A percentile compares a stretch with the other conserved stretches of the same genome.
Evolutionary conservation across 2,329 filamentous ascomycete genomes (phyloP).

Genomic region (Neofusicoccum parvum): DNA sequence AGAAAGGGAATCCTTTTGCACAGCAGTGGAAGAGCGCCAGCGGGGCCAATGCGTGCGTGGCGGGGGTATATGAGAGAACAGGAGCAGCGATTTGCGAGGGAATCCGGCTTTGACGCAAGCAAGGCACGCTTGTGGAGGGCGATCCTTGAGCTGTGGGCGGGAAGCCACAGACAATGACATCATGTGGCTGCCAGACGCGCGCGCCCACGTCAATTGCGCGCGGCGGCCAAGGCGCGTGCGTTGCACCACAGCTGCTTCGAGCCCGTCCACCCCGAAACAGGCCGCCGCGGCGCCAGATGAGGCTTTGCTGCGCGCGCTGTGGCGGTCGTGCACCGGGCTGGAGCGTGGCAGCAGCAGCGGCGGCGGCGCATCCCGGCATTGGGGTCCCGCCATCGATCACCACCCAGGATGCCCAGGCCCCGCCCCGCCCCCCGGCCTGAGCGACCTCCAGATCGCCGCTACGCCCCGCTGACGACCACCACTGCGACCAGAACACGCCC

Average conservation of each 20-base stretch:
- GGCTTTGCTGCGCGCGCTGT: background rate
- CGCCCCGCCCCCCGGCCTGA: constrained; percentile 3
- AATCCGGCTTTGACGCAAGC: constrained; percentile 16
- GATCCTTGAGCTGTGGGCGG: background rate
- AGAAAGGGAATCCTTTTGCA: background rate
- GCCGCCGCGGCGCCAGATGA: background rate
- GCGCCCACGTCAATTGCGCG: constrained; percentile 1
- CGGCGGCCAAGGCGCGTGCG: background rate
- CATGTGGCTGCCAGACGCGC: constrained; percentile 16
- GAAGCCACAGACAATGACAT: constrained; percentile 13
- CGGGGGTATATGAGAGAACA: background rate
- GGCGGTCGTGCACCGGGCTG: background rate
- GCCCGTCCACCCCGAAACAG: too few species aligned
- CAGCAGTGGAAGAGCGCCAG: background rate
- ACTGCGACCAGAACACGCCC: background rate
- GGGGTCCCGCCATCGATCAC: constrained; percentile 7
- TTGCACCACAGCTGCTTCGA: background rate
- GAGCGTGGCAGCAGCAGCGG: background rate
- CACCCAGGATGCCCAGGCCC: constrained; percentile 3
- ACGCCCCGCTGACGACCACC: background rate
- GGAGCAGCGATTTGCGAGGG: background rate
- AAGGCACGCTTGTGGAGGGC: background rate
- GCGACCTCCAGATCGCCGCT: background rate
- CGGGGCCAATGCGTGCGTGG: background rate
- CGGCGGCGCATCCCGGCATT: background rate